phyloP scores from a whole-genome alignment of 2,329 filamentous ascomycete genomes.

The Colletotrichum navitas region DNA sequence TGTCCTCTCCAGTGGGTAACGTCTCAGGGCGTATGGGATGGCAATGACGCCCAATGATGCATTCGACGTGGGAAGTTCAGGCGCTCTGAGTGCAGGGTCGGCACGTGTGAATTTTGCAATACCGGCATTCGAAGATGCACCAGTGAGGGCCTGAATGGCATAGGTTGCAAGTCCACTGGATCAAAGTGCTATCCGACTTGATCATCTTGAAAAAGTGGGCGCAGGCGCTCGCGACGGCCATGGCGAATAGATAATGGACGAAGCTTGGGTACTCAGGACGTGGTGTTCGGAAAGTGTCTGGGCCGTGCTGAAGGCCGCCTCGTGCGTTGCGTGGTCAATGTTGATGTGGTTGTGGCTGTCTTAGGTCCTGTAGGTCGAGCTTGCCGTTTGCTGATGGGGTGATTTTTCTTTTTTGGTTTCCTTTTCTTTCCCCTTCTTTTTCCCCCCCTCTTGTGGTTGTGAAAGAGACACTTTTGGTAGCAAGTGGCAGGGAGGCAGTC shows the following conservation, averaged over 20 bases:
- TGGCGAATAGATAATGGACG: slow-evolving; percentile 47
- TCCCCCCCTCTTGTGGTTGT: neutral
- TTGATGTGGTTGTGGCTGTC: neutral
- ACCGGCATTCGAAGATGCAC: slow-evolving; percentile 77
- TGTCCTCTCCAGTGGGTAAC: slow-evolving; percentile 1
- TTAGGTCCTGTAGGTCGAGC: neutral
- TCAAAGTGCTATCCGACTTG: slow-evolving; percentile 74
- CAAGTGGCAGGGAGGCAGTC: neutral
- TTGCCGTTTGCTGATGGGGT: neutral
- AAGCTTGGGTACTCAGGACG: neutral
- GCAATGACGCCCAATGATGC: slow-evolving; percentile 22
- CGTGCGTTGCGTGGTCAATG: slow-evolving; percentile 15
- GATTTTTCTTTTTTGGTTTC: neutral
- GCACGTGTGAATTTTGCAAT: slow-evolving; percentile 76
- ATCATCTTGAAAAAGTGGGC: slow-evolving; percentile 74
- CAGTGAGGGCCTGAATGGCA: slow-evolving; percentile 75
- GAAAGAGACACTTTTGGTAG: neutral
- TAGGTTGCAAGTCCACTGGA: slow-evolving; percentile 75
- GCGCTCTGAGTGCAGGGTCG: slow-evolving; percentile 66
- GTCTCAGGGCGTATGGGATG: slow-evolving; percentile 20
- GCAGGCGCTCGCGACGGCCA: slow-evolving; percentile 70
- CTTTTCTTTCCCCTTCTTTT: too few relatives aligned
- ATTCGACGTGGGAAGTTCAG: slow-evolving; percentile 44
- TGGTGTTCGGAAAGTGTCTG: neutral
- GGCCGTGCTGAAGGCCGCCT: slow-evolving; percentile 10